Percentiles rank a stretch among this genome's conserved stretches.
phyloP scores from a whole-genome alignment of 2,329 filamentous ascomycete species.

The Dactylellina cionopaga region DNA sequence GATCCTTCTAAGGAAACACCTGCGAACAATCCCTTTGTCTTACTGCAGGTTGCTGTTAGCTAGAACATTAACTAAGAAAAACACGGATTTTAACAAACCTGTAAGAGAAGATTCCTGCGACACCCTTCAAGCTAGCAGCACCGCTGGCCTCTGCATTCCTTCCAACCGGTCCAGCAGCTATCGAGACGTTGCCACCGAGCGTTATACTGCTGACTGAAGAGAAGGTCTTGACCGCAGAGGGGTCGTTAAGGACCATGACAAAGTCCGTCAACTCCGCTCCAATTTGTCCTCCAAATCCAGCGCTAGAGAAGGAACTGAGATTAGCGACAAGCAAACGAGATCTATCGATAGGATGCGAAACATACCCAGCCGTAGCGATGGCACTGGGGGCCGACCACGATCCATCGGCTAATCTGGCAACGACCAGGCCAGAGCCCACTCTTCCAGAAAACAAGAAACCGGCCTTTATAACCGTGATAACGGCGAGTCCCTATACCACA shows the following conservation, averaged over 20 bases:
- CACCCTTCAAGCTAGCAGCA: conserved; percentile 86
- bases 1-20: conserved; percentile 94
- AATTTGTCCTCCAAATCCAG: conserved; percentile 85
- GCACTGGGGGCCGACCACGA: conserved; percentile 83
- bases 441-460: conserved; percentile 84
- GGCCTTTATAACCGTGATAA: conserved; percentile 86
- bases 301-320: conserved; percentile 62
- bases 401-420: conserved; percentile 79
- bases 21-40: conserved; percentile 96
- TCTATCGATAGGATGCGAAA: not conserved
- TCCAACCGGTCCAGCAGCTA: conserved; percentile 92
- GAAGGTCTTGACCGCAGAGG: conserved; percentile 88
- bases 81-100: conserved; percentile 42
- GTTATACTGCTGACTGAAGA: conserved; percentile 91
- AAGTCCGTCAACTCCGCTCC: conserved; percentile 91
- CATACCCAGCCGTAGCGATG: conserved; percentile 74
- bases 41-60: conserved; percentile 66
- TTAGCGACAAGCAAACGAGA: not conserved
- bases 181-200: conserved; percentile 92
- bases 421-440: conserved; percentile 83
- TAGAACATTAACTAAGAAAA: not conserved
- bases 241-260: conserved; percentile 97
- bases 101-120: conserved; percentile 94
- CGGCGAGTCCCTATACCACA: conserved; percentile 73
- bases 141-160: conserved; percentile 96